Evolutionary conservation across 2,329 filamentous ascomycete species (phyloP).

Genomic region (Emmonsiellopsis sp.): DNA sequence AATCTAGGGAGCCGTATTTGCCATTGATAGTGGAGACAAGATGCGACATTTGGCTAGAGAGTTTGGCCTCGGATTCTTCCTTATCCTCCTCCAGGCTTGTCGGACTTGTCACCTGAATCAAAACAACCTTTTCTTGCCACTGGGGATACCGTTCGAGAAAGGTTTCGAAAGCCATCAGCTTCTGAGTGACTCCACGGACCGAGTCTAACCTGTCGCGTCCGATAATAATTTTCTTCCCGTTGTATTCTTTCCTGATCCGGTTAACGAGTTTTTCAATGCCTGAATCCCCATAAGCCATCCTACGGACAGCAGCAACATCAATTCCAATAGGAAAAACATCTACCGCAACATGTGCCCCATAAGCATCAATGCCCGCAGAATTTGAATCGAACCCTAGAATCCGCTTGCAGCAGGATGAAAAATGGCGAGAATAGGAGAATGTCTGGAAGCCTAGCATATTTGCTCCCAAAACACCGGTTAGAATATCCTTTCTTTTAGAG

Average conservation of each 20-base stretch:
- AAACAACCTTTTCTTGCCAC: slow-evolving; percentile 83
- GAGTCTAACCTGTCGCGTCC: slow-evolving; percentile 90
- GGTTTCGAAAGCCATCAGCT: slow-evolving; percentile 85
- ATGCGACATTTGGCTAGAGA: slow-evolving; percentile 81
- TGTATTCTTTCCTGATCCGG: slow-evolving; percentile 66
- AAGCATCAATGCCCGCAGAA: slow-evolving; percentile 75
- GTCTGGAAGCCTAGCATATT: slow-evolving; percentile 95
- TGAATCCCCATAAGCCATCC: slow-evolving; percentile 60
- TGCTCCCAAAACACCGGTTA: slow-evolving; percentile 80
- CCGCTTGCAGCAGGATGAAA: slow-evolving; percentile 85
- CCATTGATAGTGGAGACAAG: slow-evolving; percentile 89
- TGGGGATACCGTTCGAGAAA: slow-evolving; percentile 87
- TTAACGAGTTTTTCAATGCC: slow-evolving; percentile 63
- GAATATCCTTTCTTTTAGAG: slow-evolving; percentile 76
- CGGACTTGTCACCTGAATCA: slow-evolving; percentile 91
- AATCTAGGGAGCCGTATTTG: slow-evolving; percentile 75
- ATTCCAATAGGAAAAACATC: slow-evolving; percentile 94
- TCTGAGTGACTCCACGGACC: slow-evolving; percentile 88
- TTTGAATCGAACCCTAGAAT: slow-evolving; percentile 87
- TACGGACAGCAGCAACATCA: slow-evolving; percentile 71
- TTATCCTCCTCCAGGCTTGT: slow-evolving; percentile 70
- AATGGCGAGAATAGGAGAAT: slow-evolving; percentile 90
- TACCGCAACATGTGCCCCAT: slow-evolving; percentile 79
- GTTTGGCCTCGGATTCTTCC: slow-evolving; percentile 68
- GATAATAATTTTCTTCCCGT: slow-evolving; percentile 90